Evolutionary conservation across 352 stramenopile species (phyloP).

Genomic region (Phytophthora citrophthora): DNA sequence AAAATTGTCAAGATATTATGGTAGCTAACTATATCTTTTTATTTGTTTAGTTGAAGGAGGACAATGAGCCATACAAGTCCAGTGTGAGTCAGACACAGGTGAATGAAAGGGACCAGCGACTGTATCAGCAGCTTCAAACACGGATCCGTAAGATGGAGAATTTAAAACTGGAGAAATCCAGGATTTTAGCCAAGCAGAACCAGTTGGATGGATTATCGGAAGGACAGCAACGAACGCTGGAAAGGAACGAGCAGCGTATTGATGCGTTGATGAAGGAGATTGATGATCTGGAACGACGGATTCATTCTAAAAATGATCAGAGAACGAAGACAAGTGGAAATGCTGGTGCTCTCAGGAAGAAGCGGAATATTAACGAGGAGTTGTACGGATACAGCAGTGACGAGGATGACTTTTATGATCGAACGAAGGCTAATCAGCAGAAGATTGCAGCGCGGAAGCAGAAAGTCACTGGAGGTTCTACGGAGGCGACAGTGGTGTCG

Average conservation of each 20-base stretch:
- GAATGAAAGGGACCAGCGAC: slow-evolving; percentile 72
- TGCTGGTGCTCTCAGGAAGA: slow-evolving; percentile 9
- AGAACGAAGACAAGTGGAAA: slow-evolving; percentile 37
- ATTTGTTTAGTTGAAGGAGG: slow-evolving; percentile 53
- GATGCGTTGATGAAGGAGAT: slow-evolving; percentile 71
- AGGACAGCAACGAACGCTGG: slow-evolving; percentile 64
- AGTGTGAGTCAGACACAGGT: slow-evolving; percentile 51
- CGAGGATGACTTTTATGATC: slow-evolving; percentile 85
- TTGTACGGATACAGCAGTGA: slow-evolving; percentile 69
- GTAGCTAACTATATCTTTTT: slow-evolving; percentile 6
- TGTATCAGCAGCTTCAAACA: slow-evolving; percentile 81
- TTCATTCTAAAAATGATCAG: slow-evolving; percentile 62
- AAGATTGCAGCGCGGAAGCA: slow-evolving; percentile 49
- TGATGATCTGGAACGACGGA: slow-evolving; percentile 56
- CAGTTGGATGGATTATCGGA: slow-evolving; percentile 63
- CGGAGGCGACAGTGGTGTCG: not conserved
- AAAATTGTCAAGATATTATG: not conserved
- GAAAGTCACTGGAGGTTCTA: slow-evolving; percentile 11
- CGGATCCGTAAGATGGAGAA: slow-evolving; percentile 89
- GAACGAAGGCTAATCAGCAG: slow-evolving; percentile 63
- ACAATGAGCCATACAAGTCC: slow-evolving; percentile 59
- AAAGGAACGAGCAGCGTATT: slow-evolving; percentile 71
- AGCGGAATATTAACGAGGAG: slow-evolving; percentile 37
- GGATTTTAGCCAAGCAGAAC: slow-evolving; percentile 81
- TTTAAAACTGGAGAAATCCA: slow-evolving; percentile 62